These are phyloP conservation scores for Panicum miliaceum DNA, from an alignment of 176 grass and related monocot species.

Conservation along the genomic window DNA sequence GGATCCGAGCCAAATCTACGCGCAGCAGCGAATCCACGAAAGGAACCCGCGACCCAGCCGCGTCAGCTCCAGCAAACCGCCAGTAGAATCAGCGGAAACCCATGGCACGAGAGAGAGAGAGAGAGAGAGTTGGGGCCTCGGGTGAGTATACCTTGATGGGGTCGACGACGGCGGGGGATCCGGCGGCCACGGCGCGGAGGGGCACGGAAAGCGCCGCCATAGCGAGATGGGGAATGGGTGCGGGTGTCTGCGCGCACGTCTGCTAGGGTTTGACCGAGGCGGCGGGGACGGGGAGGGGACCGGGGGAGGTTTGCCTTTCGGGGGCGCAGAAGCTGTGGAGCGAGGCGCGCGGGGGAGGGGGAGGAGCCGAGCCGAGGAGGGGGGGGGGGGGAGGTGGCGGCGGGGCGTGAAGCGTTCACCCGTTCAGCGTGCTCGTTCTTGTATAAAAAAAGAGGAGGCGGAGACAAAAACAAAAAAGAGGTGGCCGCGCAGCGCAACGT, in stretches of 20 bases:
- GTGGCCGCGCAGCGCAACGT: slow-evolving; percentile 12
- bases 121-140: background rate
- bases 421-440: background rate
- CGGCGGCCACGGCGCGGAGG: slow-evolving; percentile 58
- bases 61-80: background rate
- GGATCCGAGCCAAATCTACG: background rate
- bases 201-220: slow-evolving; percentile 78
- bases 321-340: slow-evolving; percentile 31
- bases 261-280: slow-evolving; percentile 49
- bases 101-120: background rate
- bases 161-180: slow-evolving; percentile 55
- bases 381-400: slow-evolving; percentile 37
- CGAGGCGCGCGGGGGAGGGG: no score
- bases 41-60: background rate
- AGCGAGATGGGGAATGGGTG: background rate
- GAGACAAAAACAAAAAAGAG: background rate
- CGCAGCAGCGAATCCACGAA: background rate
- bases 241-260: background rate
- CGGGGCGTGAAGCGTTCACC: background rate
- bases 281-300: background rate
- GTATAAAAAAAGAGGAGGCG: background rate
- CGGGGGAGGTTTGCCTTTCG: slow-evolving; percentile 6
- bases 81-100: background rate
- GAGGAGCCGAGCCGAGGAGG: no score
- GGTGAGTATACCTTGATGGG: slow-evolving; percentile 59